phyloP scores from a whole-genome alignment of 2,329 filamentous ascomycete genomes.

The Sporothrix euskadiensis region DNA sequence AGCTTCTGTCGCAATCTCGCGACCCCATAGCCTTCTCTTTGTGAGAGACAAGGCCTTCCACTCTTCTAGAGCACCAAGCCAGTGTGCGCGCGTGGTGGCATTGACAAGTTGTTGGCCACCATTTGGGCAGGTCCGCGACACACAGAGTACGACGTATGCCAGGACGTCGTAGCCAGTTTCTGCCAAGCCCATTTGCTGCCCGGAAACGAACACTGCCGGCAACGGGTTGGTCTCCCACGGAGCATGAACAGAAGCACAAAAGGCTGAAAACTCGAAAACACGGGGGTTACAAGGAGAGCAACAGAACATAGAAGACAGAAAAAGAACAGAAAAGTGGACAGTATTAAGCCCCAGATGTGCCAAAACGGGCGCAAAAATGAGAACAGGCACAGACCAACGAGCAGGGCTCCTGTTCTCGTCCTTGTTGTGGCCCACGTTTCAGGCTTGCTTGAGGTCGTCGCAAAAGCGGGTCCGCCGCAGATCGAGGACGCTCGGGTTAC shows the following conservation, averaged over 20 bases:
- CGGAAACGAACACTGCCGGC: conserved; percentile 12
- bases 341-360: not conserved
- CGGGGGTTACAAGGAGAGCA: conserved; percentile 5
- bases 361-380: not conserved
- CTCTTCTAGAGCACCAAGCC: not conserved
- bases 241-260: not conserved
- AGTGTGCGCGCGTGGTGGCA: not conserved
- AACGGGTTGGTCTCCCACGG: not conserved
- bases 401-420: not conserved
- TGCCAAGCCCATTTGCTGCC: conserved; percentile 4
- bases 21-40: not conserved
- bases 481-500: conserved; percentile 20
- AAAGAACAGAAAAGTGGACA: not conserved
- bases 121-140: not conserved
- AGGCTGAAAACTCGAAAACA: conserved; percentile 1
- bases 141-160: not conserved
- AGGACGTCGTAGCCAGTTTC: not conserved
- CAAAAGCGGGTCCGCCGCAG: conserved; percentile 27
- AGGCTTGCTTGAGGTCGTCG: conserved; percentile 30
- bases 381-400: conserved; percentile 6
- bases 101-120: not conserved
- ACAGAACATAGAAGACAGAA: not conserved
- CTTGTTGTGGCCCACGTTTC: conserved; percentile 24
- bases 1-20: not conserved
- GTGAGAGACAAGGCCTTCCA: not conserved